Base-by-base conservation (phyloP, 306 rosid species). In the Vigna radiata region DNA sequence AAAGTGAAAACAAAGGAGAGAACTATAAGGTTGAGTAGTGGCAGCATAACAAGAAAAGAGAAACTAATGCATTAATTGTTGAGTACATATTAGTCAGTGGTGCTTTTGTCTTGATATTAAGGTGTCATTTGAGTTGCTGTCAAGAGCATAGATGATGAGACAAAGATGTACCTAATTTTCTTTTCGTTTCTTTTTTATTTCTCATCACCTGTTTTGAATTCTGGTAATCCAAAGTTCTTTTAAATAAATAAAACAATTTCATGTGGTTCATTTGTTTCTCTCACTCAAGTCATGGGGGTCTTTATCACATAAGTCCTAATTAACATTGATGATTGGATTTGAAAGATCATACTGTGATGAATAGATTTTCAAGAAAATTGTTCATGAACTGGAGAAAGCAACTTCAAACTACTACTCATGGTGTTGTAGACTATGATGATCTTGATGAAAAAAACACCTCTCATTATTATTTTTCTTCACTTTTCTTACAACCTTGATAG, bases 171-270 rank as follows among this genome's bases (percentile, higher is more conserved):
- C 8, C 5, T 0, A 18, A 44, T 68, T 65, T 79, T 25, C 55
- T 54, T 56, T 29, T 62, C 69, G 68, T 75, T 81, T 68, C 72
- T 53, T 56, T 54, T 21, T 81, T 59, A 54, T 70, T 82, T 82
- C 70, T 55, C 70, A 31, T 55, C 70, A 31, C 53, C 17, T 54
- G 64, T 19, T 33, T 79, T 62, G 46, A 55, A 67, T 83, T 81
- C 23, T 61, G 55, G 63, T 62, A 33, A 49, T 33, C 29, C 37
- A 60, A 83, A 29, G 31, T 53, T 61, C 69, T 74, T 67, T 17
- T 33, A 2, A 68, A 68, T 53, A 53, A 79, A 74, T 70, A 8
- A 21, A 64, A 66, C 68, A 29, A 55, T 36, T 50, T 50, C 29
- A 53, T 23, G 36, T 64, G 39, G 4, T 73, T 78, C 50, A 31